Base-by-base conservation (phyloP, 208 protist genomes). In the Crithidia thermophila region DNA sequence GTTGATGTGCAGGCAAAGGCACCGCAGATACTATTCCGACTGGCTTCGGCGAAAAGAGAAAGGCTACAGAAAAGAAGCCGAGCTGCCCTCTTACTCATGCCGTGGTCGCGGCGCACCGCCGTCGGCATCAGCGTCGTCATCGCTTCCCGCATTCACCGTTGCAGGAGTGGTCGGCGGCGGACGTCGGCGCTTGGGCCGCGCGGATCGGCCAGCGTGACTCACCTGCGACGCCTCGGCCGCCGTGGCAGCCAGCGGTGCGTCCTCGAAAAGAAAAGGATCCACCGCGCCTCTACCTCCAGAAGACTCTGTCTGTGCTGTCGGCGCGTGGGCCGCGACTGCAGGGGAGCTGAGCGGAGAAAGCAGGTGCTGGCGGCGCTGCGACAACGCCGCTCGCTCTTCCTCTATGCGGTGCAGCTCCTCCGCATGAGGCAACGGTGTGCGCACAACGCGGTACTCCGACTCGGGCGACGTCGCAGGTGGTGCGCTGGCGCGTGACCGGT, bases 241-340 rank as follows among this genome's bases (percentile, higher is more conserved):
- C n/a, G 37, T 30, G 0, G 52, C 16, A 13, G 47, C 39, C 25
- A 75, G 61, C 31, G 69, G 53, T 18, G 45, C 58, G 33, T 75
- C 69, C 0, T 42, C 63, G 31, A 75, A 75, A 58, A 75, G 69
- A 27, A 45, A 33, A 9, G 40, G 13, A 36, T 75, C 61, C 10
- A 68, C 23, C 10, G 13, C 25, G 47, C n/a, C 33, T 28, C 56
- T 23, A 16, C 28, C 4, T 7, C 56, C 18, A 39, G 11, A 11
- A 14, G 36, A 14, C 9, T 39, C 36, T 39, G 36, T 39, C 36
- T 39, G 36, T 11, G 9, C 36, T 39, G 36, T 11, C 9, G 9
- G 40, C 40, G 16, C 10, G 40, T 8, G 11, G 40, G n/a, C n/a
- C n/a, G 55, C 9, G 14, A 53, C 13, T 34, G 47, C 45, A 31